Percentiles rank a stretch among this genome's conserved stretches.
Conservation (phyloP, 148 eudicot genomes). For the Mesembryanthemum crystallinum region DNA sequence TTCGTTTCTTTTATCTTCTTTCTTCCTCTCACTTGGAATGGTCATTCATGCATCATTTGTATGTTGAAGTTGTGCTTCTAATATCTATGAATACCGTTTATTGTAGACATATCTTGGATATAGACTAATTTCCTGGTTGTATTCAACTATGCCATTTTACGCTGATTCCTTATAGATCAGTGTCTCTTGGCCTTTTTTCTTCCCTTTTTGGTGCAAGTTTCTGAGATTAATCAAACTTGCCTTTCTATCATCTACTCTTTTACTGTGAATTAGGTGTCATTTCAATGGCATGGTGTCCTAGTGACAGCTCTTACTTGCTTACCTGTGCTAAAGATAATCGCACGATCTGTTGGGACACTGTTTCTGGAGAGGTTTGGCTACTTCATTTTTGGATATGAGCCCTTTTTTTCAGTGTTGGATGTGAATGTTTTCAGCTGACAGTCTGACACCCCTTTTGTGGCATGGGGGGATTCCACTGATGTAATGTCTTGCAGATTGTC, state of each 20-base stretch:
- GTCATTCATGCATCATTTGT: not conserved
- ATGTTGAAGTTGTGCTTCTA: not conserved
- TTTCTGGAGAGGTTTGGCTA: constrained; percentile 68
- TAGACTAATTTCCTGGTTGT: not conserved
- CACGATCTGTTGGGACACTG: constrained; percentile 89
- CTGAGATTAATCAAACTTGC: not conserved
- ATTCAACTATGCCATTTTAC: not conserved
- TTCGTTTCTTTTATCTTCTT: not conserved
- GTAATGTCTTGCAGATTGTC: constrained; percentile 60
- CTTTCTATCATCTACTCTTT: constrained; percentile 1
- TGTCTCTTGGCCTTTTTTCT: not conserved
- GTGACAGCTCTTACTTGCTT: constrained; percentile 83
- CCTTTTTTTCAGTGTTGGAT: not conserved
- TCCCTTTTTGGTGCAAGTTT: not conserved
- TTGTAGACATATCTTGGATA: not conserved
- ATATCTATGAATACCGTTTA: too few relatives aligned
- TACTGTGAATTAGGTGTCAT: constrained; percentile 59
- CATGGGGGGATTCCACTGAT: constrained; percentile 14
- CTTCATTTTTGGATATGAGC: not conserved
- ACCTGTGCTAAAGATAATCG: constrained; percentile 95
- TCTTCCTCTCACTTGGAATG: not conserved
- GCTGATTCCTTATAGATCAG: not conserved
- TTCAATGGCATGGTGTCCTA: constrained; percentile 96
- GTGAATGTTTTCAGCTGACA: not conserved
- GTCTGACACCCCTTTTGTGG: constrained; percentile 3